Base-by-base conservation (phyloP, 1,284 basidiomycete species). In the Abortiporus biennis region DNA sequence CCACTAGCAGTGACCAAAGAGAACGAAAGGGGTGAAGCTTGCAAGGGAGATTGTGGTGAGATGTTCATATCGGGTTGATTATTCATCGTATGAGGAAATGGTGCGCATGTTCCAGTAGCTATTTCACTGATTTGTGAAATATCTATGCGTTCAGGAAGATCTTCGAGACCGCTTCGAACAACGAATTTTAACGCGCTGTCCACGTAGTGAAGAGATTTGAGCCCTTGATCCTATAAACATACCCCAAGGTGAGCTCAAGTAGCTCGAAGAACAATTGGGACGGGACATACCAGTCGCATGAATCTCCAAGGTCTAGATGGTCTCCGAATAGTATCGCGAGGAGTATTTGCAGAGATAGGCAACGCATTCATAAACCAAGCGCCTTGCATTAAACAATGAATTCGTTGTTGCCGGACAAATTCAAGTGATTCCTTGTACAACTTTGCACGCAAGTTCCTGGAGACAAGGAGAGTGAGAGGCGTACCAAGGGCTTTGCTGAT, bases 341-440 rank as follows among this genome's bases (percentile, higher is more conserved):
- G 54, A 11, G 62, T 57, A 12, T 66, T 68, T 1, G 74, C 65
- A 9, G 69, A 63, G 20, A 70, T 54, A 0, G 78, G 77, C 30
- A 84, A 62, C 4, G 78, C 85, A 54, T 86, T 89, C 49, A 86
- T 75, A 62, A 94, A 93, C 91, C 91, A 94, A 25, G 90, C 86
- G n/a, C 91, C 91, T 56, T 91, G 85, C 37, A 91, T 65, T 32
- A 95, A 61, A 57, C 90, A 93, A 50, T 90, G 85, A 53, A 93
- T 84, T 35, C 94, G 75, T 64, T 98, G 94, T 58, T 91, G 85
- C 22, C 86, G 74, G 21, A 98, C 85, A 55, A 96, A 95, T 55
- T 95, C 92, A 55, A 83, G 92, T 12, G 91, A 93, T 58, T 97
- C 94, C 53, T 83, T 87, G 66, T 90, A 89, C 29, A 97, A 71